Evolutionary conservation across 1,284 basidiomycete species (phyloP).

Genomic region (Sporisorium sorghi): DNA sequence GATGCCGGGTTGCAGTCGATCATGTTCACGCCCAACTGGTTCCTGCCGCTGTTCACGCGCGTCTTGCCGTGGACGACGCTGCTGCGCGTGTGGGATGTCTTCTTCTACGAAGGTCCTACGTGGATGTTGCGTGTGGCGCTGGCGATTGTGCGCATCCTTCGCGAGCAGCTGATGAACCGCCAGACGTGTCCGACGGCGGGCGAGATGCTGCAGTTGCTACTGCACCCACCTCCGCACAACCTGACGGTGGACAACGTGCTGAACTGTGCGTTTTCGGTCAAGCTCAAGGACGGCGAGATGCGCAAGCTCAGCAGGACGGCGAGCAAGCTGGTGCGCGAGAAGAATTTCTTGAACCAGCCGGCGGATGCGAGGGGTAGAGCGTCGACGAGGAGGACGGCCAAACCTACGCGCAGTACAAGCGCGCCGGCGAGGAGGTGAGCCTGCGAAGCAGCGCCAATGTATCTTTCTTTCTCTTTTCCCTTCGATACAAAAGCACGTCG

Average conservation of each 20-base stretch:
- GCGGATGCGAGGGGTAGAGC: slow-evolving; percentile 35
- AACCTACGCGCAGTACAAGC: slow-evolving; percentile 32
- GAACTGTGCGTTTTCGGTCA: slow-evolving; percentile 75
- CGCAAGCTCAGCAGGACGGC: slow-evolving; percentile 74
- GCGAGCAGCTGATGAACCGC: slow-evolving; percentile 74
- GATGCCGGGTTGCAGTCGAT: slow-evolving; percentile 58
- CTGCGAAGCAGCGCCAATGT: too few species aligned
- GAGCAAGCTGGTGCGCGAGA: slow-evolving; percentile 58
- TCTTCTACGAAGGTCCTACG: slow-evolving; percentile 79
- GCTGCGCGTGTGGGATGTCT: slow-evolving; percentile 86
- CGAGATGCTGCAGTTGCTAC: slow-evolving; percentile 74
- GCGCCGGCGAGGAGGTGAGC: slow-evolving; percentile 31
- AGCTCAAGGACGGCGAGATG: slow-evolving; percentile 84
- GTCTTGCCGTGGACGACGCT: slow-evolving; percentile 81
- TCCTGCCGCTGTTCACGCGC: slow-evolving; percentile 76
- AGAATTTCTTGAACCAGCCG: slow-evolving; percentile 38
- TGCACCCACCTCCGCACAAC: slow-evolving; percentile 71
- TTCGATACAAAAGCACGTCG: too few species aligned
- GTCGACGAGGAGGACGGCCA: neutral
- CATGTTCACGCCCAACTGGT: slow-evolving; percentile 68
- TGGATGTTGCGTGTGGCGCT: slow-evolving; percentile 84
- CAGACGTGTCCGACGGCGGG: slow-evolving; percentile 71
- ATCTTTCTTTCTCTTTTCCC: too few species aligned
- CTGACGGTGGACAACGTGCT: slow-evolving; percentile 73
- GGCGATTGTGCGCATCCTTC: slow-evolving; percentile 76